Base-by-base conservation (phyloP, 2,329 filamentous ascomycete genomes). In the Exophiala bonariae region DNA sequence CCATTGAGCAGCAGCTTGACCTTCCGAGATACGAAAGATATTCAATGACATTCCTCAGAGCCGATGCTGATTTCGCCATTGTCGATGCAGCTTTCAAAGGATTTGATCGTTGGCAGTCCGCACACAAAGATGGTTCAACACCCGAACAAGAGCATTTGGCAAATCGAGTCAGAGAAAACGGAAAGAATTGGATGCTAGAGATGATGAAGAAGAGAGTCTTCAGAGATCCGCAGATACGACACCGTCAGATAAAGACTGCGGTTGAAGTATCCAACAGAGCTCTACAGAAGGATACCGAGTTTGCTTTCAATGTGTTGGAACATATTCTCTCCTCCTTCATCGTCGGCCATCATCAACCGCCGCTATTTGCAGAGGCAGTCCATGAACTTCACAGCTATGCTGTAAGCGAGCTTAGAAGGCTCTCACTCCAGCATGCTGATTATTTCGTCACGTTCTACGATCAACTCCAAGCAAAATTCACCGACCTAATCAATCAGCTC, bases 341-440 rank as follows among this genome's bases (percentile, higher is more conserved):
- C n/a, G 75, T 80, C 3, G 81, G 88, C 34, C 80, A 87, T 45
- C 83, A 86, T 2, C 81, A 86, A 35, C 81, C 86, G 59, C 77
- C 80, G 32, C 74, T 82, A 3, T 96, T 91, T 66, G 90, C 87
- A 11, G 93, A 97, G 55, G 85, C 91, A 1, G 87, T 96, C 28
- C 93, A 91, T 62, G 89, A 95, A 48, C 77, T 99, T 13, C 90
- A 96, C 63, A 81, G 80, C 3, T 82, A 95, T 61, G 87, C 89
- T 59, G 89, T 90, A 67, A 79, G 89, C 46, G 92, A 99, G 66
- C 76, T 97, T 49, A 90, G 96, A 61, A 82, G 91, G 47, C 76
- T 99, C 32, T 92, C 92, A 5, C 83, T 88, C 52, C 89, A 90
- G 60, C 96, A 96, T 78, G 86, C 93, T 0, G 88, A 97, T 64